Base-by-base conservation (phyloP, 345 rosid genomes). In the Lepidium africanum region DNA sequence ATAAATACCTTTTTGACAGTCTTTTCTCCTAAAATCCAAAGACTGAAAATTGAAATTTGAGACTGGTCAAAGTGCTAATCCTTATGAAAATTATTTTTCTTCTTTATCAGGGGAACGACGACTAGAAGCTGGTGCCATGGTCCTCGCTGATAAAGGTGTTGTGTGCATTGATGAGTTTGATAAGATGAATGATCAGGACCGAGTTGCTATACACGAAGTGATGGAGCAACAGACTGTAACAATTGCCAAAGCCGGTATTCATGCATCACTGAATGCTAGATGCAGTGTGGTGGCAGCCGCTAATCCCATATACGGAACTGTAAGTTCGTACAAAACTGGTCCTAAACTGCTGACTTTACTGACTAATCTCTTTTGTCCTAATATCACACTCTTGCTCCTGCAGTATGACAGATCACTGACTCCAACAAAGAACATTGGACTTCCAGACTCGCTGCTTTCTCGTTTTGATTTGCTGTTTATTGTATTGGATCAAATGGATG, bases 191-290 rank as follows among this genome's bases (percentile, higher is more conserved):
- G 99, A 94, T 73, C 93, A 82, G 81, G 99, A 94, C 82, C 91
- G 99, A 73, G 97, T 91, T 79, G 96, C 99, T 12, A 94, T 94
- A 72, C 99, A 94, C 59, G 99, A 94, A 77, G 99, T 94, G 63
- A 94, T 94, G 99, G 99, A 94, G 81, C 99, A 94, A 78, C 99
- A 94, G 80, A 94, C 99, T 13, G 99, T 94, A 71, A 94, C 97
- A 27, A 94, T 91, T 69, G 99, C 99, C 49, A 94, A 94, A 84
- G 99, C 99, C 36, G 99, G 99, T 58, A 94, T 94, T 50, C 96
- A 91, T 87, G 97, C 99, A 47, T 94, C 99, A 50, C 70, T 94
- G 61, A 94, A 91, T 80, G 99, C 99, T 75, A 85, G 99, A 40
- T 91, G 97, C 83, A 89, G 97, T 64, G 99, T 94, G 62, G 96